These are phyloP conservation scores for Beta corolliflora DNA, from an alignment of 179 eudicot species.

Conservation along the genomic window DNA sequence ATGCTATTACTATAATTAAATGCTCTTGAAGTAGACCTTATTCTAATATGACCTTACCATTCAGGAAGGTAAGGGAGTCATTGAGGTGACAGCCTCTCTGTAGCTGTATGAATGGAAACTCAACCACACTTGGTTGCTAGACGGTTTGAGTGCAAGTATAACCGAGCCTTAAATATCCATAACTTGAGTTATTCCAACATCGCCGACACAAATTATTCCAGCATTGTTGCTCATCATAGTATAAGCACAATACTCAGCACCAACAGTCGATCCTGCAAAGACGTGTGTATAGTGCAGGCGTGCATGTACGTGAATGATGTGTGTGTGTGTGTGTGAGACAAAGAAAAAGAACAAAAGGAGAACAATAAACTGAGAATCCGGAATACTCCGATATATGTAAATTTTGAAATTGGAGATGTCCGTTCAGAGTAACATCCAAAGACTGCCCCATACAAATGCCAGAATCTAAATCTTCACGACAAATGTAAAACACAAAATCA, in stretches of 20 bases:
- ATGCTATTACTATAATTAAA: too few species aligned
- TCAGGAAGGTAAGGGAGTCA: too few species aligned
- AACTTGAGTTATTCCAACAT: too few species aligned
- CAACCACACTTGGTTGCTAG: too few species aligned
- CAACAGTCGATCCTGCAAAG: not conserved
- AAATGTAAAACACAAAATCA: conserved; percentile 13
- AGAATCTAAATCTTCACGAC: conserved; percentile 1
- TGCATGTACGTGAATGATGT: not conserved
- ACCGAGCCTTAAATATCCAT: not conserved
- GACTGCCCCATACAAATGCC: conserved; percentile 26
- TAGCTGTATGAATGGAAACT: too few species aligned
- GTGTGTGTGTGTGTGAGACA: not conserved
- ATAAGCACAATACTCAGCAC: not conserved
- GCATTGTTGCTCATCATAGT: too few species aligned
- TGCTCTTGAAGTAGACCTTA: too few species aligned
- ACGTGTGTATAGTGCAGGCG: too few species aligned
- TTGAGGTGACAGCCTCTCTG: too few species aligned
- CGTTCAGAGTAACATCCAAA: conserved; percentile 9
- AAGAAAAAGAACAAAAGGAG: not conserved
- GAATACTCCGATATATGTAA: conserved; percentile 7
- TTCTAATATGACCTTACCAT: too few species aligned
- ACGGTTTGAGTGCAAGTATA: too few species aligned
- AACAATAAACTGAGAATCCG: not conserved
- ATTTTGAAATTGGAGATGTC: not conserved
- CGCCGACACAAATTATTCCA: too few species aligned